These are phyloP conservation scores for Syzygium oleosum DNA, from an alignment of 345 rosid genomes.

Conservation along the genomic window DNA sequence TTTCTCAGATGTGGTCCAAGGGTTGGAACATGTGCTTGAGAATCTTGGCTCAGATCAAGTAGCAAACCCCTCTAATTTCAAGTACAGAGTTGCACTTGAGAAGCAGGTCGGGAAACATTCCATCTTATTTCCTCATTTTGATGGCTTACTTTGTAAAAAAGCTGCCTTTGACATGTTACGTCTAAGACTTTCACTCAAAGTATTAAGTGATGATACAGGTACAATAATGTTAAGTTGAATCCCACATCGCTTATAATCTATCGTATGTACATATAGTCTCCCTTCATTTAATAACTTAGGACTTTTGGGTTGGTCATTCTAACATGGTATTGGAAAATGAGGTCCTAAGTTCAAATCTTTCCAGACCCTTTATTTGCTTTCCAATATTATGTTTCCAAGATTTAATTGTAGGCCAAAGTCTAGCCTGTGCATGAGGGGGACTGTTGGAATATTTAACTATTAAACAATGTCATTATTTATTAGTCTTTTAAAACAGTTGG, in stretches of 20 bases:
- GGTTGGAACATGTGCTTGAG: conserved; percentile 64
- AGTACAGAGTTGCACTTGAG: conserved; percentile 72
- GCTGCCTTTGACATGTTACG: background rate
- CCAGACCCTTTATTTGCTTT: background rate
- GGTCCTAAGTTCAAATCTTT: background rate
- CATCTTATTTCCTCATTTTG: background rate
- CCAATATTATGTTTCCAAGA: background rate
- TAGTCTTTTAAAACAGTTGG: background rate
- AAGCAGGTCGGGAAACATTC: conserved; percentile 52
- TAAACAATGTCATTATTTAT: too few relatives aligned
- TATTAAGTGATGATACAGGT: background rate
- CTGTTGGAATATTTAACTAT: too few relatives aligned
- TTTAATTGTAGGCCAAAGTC: too few relatives aligned
- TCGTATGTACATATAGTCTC: background rate
- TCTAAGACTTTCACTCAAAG: background rate
- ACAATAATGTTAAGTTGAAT: background rate
- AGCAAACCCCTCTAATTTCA: conserved; percentile 59
- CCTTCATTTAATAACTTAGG: background rate
- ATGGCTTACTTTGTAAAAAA: background rate
- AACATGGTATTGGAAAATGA: background rate
- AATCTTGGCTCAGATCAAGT: conserved; percentile 55
- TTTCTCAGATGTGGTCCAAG: conserved; percentile 83
- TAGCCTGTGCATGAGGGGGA: too few relatives aligned
- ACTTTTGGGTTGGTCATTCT: background rate
- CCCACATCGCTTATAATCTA: background rate